A percentile compares a stretch with the other conserved stretches of the same genome.
Conservation (phyloP, 1,284 basidiomycete genomes). For the Phaffia rhodozyma region DNA sequence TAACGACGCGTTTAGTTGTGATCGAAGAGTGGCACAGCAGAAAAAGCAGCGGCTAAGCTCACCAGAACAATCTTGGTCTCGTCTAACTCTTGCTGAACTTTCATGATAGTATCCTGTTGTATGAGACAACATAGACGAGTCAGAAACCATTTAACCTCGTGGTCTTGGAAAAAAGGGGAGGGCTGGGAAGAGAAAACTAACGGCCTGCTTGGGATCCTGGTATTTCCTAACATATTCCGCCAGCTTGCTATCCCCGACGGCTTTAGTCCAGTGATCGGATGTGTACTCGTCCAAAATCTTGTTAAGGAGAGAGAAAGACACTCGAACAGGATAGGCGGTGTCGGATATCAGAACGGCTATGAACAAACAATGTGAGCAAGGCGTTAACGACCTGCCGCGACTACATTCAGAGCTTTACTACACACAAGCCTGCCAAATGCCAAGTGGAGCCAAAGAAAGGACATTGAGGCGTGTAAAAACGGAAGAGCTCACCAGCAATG, state of each 20-base stretch:
- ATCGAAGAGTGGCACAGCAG: not conserved
- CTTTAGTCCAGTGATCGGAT: slow-evolving; percentile 29
- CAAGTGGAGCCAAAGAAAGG: not conserved
- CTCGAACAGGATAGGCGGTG: slow-evolving; percentile 89
- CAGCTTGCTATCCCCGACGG: slow-evolving; percentile 41
- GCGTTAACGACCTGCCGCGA: not conserved
- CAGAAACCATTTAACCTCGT: too few species aligned
- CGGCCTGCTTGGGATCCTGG: slow-evolving; percentile 91
- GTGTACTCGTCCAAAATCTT: slow-evolving; percentile 92
- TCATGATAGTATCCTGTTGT: slow-evolving; percentile 77
- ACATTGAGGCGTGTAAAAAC: slow-evolving; percentile 41
- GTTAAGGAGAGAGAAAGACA: slow-evolving; percentile 88
- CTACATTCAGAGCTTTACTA: not conserved
- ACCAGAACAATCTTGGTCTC: slow-evolving; percentile 98
- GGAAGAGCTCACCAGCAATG: slow-evolving; percentile 6
- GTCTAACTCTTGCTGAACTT: slow-evolving; percentile 94
- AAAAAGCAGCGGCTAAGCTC: slow-evolving; percentile 27
- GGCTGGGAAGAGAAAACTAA: too few species aligned
- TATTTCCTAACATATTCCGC: slow-evolving; percentile 79
- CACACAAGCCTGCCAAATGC: slow-evolving; percentile 4
- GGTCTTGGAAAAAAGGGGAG: too few species aligned
- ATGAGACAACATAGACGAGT: too few species aligned
- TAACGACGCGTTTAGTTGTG: not conserved
- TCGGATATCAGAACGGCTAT: slow-evolving; percentile 86
- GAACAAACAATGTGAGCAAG: slow-evolving; percentile 12